Evolutionary conservation across 2,329 filamentous ascomycete species (phyloP).

Genomic region (Calonectria montana): DNA sequence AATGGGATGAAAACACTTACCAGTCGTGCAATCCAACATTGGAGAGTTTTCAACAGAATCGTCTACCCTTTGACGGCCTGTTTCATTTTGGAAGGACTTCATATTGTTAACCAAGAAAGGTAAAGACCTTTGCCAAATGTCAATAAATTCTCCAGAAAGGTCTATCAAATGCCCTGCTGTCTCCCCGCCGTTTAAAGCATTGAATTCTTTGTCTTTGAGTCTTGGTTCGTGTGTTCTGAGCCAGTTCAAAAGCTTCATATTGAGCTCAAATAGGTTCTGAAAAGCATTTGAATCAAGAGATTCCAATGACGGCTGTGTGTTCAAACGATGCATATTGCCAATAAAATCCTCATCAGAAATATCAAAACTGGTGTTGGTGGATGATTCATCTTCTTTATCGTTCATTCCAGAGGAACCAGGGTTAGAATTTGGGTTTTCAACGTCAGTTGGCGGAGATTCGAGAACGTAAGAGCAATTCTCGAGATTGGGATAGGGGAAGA

Average conservation of each 20-base stretch:
- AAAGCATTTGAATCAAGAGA: not conserved
- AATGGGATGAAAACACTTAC: not conserved
- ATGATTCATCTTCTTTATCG: not conserved
- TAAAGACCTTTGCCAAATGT: not conserved
- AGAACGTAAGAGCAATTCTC: not conserved
- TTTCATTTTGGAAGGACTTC: not conserved
- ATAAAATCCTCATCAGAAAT: not conserved
- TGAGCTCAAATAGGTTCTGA: not conserved
- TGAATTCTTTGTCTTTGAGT: not conserved
- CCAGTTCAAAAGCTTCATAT: not conserved
- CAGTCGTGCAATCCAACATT: not conserved
- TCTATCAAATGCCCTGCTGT: not conserved
- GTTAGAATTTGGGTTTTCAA: not conserved
- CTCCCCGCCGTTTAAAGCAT: not conserved
- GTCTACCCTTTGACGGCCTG: not conserved
- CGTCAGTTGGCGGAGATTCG: not conserved
- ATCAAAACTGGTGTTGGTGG: not conserved
- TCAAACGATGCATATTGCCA: not conserved
- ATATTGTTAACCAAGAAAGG: not conserved
- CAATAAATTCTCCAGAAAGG: not conserved
- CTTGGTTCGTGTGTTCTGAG: not conserved
- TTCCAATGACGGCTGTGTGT: not conserved
- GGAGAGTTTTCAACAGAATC: not conserved
- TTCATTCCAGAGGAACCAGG: not conserved
- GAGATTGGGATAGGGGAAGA: not conserved